Base-by-base conservation (phyloP, 106 monocot genomes). In the Platanthera zijinensis region DNA sequence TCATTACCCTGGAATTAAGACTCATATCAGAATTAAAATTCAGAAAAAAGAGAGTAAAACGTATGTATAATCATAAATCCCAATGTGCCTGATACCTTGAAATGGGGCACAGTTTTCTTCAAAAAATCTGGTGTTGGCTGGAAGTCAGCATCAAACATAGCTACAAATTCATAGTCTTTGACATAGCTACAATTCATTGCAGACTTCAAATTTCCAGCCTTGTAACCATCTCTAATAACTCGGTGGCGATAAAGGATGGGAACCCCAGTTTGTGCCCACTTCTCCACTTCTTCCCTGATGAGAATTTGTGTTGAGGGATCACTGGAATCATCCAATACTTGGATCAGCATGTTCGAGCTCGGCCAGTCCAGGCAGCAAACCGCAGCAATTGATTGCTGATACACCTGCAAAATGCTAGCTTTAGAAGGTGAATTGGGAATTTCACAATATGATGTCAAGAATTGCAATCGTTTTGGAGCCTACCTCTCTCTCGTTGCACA, bases 401-500 rank as follows among this genome's bases (percentile, higher is more conserved):
- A 96, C 6, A 96, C 96, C 96, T 96, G 85, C 61, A 50, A 49
- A 50, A 70, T 48, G n/a, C 50, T 39, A 48, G 6, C 52, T 50
- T 30, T 10, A 51, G 3, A 10, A 63, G 70, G 19, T 49, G 18
- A 61, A 14, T 17, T 19, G 61, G 32, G 46, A 78, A 50, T 25
- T 7, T 17, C 54, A 25, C 25, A 39, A 57, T 69, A 66, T 66
- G 25, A 4, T 13, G 52, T 2, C 45, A 48, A 15, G 15, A 48
- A 70, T 30, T 10, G 12, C 39, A 67, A 67, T 32, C 6, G 11
- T 67, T 67, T 39, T 22, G 28, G 30, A 15, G 74, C 75, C 54
- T 51, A 93, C 96, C 93, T 97, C 96, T 75, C 80, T 91, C 84
- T 97, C 96, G 71, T 97, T 97, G 89, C 96, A 97, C 96, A 97